These are phyloP conservation scores for Aspergillus diversus DNA, from an alignment of 495 filamentous ascomycete species.

Conservation along the genomic window DNA sequence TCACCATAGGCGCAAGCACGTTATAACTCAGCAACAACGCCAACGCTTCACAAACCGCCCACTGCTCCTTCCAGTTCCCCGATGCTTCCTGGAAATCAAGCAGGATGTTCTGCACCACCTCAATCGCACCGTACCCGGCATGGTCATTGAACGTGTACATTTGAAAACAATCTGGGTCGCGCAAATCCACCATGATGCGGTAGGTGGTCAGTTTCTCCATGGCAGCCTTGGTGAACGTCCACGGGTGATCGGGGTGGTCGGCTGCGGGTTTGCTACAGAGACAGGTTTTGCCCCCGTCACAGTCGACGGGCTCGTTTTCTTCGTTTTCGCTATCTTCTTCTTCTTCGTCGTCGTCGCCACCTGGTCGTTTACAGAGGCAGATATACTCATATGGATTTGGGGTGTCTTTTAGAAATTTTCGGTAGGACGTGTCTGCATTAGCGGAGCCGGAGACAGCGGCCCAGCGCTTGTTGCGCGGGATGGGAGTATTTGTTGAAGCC, in stretches of 20 bases:
- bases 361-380: background rate
- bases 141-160: constrained; percentile 49
- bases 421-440: too few species aligned
- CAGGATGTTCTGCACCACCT: constrained; percentile 45
- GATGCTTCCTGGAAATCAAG: constrained; percentile 39
- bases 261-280: constrained; percentile 40
- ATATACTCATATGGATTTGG: too few species aligned
- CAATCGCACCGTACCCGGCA: constrained; percentile 39
- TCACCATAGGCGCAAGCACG: constrained; percentile 7
- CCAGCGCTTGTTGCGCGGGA: too few species aligned
- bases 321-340: constrained; percentile 27
- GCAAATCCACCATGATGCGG: constrained; percentile 22
- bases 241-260: constrained; percentile 47
- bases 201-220: constrained; percentile 16
- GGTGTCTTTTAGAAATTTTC: too few species aligned
- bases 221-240: constrained; percentile 40
- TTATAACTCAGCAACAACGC: constrained; percentile 24
- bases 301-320: background rate
- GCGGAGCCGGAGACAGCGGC: too few species aligned
- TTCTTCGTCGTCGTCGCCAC: constrained; percentile 18
- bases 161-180: constrained; percentile 41
- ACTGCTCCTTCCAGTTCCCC: constrained; percentile 35
- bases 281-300: constrained; percentile 30
- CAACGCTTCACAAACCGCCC: constrained; percentile 39
- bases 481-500: too few species aligned